These are phyloP conservation scores for Elaphomyces granulatus DNA, from an alignment of 495 filamentous ascomycete species.

Conservation along the genomic window DNA sequence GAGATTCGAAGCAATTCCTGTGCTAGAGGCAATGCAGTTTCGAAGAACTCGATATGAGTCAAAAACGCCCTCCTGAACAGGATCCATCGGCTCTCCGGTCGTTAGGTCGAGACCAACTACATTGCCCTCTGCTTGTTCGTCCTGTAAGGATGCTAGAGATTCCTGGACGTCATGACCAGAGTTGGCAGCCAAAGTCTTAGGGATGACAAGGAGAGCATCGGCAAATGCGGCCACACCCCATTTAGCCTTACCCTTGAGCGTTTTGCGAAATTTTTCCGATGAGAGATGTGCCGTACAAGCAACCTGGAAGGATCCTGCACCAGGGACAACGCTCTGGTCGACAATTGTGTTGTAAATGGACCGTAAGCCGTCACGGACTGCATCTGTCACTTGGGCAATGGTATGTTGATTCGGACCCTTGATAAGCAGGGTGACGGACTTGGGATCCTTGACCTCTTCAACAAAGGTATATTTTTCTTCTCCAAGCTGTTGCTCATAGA, in stretches of 20 bases:
- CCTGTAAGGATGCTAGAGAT: conserved; percentile 66
- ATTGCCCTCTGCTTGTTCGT: conserved; percentile 74
- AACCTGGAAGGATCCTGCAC: conserved; percentile 91
- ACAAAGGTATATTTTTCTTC: conserved; percentile 99
- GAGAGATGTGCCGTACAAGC: conserved; percentile 82
- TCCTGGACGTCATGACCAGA: conserved; percentile 95
- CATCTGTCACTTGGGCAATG: conserved; percentile 90
- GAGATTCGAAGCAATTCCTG: conserved; percentile 89
- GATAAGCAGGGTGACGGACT: conserved; percentile 96
- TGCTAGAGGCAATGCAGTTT: conserved; percentile 85
- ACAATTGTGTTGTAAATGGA: conserved; percentile 99
- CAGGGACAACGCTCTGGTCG: conserved; percentile 85
- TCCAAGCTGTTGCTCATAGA: conserved; percentile 94
- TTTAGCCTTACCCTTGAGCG: conserved; percentile 93
- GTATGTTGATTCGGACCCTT: conserved; percentile 96
- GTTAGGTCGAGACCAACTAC: conserved; percentile 72
- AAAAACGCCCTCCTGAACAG: conserved; percentile 81
- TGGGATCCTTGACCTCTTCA: conserved; percentile 96
- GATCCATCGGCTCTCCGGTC: conserved; percentile 89
- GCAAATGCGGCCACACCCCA: conserved; percentile 90
- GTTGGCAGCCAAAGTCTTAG: conserved; percentile 94
- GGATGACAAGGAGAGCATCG: conserved; percentile 84
- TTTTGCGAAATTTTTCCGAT: conserved; percentile 66
- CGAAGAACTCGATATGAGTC: conserved; percentile 91
- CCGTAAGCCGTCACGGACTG: conserved; percentile 88